A percentile compares a stretch with the other conserved stretches of the same genome.
These are phyloP conservation scores for Ploettnerulaceae sp. DNA, from an alignment of 2,329 filamentous ascomycete genomes.

Conservation along the genomic window DNA sequence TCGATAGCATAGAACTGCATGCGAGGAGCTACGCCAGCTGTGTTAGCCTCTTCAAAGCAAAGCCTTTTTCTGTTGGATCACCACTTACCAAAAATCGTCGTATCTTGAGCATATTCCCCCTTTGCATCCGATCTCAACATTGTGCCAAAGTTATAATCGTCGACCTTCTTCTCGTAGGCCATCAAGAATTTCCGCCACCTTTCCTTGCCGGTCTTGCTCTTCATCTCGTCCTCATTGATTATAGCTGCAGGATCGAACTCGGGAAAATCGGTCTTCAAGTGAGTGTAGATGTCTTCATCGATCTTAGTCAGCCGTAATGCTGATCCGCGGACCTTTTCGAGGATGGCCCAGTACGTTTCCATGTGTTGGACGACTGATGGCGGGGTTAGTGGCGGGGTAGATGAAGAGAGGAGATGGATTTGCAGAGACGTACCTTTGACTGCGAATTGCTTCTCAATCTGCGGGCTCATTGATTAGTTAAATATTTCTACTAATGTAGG, in stretches of 20 bases:
- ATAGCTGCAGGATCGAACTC: constrained; percentile 81
- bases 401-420: background rate
- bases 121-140: constrained; percentile 77
- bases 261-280: constrained; percentile 83
- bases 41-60: constrained; percentile 10
- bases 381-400: constrained; percentile 26
- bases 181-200: constrained; percentile 93
- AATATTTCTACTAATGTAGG: constrained; percentile 5
- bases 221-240: constrained; percentile 91
- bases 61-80: background rate
- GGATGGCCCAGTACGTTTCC: constrained; percentile 93
- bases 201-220: constrained; percentile 93
- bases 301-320: constrained; percentile 84
- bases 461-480: constrained; percentile 23
- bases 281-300: constrained; percentile 90
- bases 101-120: constrained; percentile 79
- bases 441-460: constrained; percentile 99
- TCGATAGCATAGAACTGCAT: constrained; percentile 85
- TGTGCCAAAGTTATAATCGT: constrained; percentile 97
- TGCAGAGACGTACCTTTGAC: constrained; percentile 67
- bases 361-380: constrained; percentile 79
- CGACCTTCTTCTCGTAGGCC: constrained; percentile 88
- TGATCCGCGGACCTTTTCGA: constrained; percentile 87
- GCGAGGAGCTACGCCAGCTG: constrained; percentile 42
- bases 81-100: constrained; percentile 79